These are phyloP conservation scores for Lentinula raphanica DNA, from an alignment of 768 basidiomycete species.

Conservation along the genomic window DNA sequence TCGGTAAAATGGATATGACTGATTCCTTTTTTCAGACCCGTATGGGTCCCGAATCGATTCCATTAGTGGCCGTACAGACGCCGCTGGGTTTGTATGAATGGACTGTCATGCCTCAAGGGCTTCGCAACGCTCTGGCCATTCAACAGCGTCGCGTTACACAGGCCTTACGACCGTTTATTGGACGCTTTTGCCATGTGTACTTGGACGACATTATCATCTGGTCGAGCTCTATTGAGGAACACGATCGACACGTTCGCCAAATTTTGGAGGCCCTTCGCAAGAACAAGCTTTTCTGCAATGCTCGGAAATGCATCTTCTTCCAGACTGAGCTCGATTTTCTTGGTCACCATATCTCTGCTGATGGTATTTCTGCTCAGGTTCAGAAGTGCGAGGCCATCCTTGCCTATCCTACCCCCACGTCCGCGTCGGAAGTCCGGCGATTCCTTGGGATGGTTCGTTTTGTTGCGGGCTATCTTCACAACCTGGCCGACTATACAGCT, in stretches of 20 bases:
- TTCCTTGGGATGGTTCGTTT: slow-evolving; percentile 21
- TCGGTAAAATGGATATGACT: slow-evolving; percentile 34
- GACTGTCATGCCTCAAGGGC: slow-evolving; percentile 19
- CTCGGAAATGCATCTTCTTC: slow-evolving; percentile 16
- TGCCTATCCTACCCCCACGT: slow-evolving; percentile 17
- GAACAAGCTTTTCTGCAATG: slow-evolving; percentile 15
- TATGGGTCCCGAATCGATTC: slow-evolving; percentile 2
- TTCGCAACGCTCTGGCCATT: slow-evolving; percentile 20
- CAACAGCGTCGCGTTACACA: slow-evolving; percentile 22
- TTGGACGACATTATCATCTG: slow-evolving; percentile 28
- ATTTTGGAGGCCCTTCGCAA: slow-evolving; percentile 11
- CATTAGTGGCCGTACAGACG: not conserved
- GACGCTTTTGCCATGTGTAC: slow-evolving; percentile 29
- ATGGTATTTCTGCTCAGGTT: slow-evolving; percentile 17
- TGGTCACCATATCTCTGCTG: slow-evolving; percentile 17
- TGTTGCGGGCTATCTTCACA: slow-evolving; percentile 12
- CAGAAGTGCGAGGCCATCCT: slow-evolving; percentile 16
- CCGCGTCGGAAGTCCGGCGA: slow-evolving; percentile 9
- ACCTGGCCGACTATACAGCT: slow-evolving; percentile 12
- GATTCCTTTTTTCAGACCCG: slow-evolving; percentile 28
- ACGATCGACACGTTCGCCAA: slow-evolving; percentile 11
- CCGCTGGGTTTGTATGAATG: slow-evolving; percentile 9
- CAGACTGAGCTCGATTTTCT: slow-evolving; percentile 11
- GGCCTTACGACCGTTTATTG: slow-evolving; percentile 24
- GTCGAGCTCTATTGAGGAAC: slow-evolving; percentile 19